These are phyloP conservation scores for Penicillium sp. DNA, from an alignment of 2,329 filamentous ascomycete genomes.

Conservation along the genomic window DNA sequence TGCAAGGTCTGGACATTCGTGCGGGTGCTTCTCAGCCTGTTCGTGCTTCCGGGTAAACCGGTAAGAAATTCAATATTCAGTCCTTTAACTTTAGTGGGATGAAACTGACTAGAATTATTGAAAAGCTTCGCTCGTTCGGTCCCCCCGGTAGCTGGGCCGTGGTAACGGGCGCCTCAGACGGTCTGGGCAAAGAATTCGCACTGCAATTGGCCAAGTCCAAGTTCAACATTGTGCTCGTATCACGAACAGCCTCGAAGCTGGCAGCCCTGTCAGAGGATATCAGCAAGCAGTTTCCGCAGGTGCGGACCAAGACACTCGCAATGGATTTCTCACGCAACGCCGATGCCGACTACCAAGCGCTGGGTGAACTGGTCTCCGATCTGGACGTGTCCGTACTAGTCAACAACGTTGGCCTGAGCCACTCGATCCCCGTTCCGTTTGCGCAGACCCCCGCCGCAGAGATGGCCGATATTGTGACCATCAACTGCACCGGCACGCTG, in stretches of 20 bases:
- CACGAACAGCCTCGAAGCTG: slow-evolving; percentile 91
- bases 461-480: slow-evolving; percentile 84
- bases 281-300: slow-evolving; percentile 61
- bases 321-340: slow-evolving; percentile 89
- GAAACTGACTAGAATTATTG: slow-evolving; percentile 17
- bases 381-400: slow-evolving; percentile 84
- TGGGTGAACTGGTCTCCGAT: slow-evolving; percentile 66
- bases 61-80: slow-evolving; percentile 34
- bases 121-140: slow-evolving; percentile 82
- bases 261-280: slow-evolving; percentile 74
- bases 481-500: slow-evolving; percentile 91
- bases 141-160: slow-evolving; percentile 91
- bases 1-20: slow-evolving; percentile 60
- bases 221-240: slow-evolving; percentile 93
- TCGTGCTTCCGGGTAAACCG: slow-evolving; percentile 60
- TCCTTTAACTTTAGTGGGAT: not conserved
- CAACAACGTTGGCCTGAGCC: slow-evolving; percentile 96
- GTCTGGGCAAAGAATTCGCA: slow-evolving; percentile 94
- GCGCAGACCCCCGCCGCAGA: slow-evolving; percentile 74
- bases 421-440: slow-evolving; percentile 90
- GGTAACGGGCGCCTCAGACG: slow-evolving; percentile 92
- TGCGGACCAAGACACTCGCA: slow-evolving; percentile 74
- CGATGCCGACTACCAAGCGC: slow-evolving; percentile 73
- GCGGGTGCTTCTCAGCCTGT: slow-evolving; percentile 64
- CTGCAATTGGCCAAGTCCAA: slow-evolving; percentile 84